These are phyloP conservation scores for Euphorbia pulcherrima DNA, from an alignment of 345 rosid species.

Conservation along the genomic window DNA sequence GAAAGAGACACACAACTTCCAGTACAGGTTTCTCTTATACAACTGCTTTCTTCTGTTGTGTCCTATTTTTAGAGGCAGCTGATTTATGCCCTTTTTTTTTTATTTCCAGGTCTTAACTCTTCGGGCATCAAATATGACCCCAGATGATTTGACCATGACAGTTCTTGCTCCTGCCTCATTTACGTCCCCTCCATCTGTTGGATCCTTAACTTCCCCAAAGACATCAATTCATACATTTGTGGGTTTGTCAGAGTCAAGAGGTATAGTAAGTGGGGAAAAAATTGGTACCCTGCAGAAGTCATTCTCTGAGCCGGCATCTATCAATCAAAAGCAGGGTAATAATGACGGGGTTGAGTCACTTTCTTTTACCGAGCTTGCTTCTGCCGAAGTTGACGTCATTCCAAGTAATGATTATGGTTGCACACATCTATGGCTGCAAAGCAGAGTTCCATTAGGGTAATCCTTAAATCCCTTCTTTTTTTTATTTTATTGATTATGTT, in stretches of 20 bases:
- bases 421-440: constrained; percentile 94
- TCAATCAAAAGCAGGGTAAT: constrained; percentile 34
- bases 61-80: not conserved
- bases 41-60: not conserved
- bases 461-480: constrained; percentile 11
- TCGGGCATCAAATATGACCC: constrained; percentile 90
- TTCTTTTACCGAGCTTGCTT: constrained; percentile 40
- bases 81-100: constrained; percentile 1
- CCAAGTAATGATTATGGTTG: constrained; percentile 67
- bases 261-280: constrained; percentile 43
- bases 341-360: constrained; percentile 28
- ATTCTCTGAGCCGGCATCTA: constrained; percentile 28
- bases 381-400: constrained; percentile 57
- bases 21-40: constrained; percentile 58
- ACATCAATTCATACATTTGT: constrained; percentile 60
- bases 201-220: constrained; percentile 73
- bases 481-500: constrained; percentile 14
- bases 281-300: constrained; percentile 31
- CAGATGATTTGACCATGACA: constrained; percentile 83
- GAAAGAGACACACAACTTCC: constrained; percentile 75
- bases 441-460: constrained; percentile 98
- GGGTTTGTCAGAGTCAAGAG: constrained; percentile 55
- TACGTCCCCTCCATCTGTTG: constrained; percentile 74
- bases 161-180: constrained; percentile 93
- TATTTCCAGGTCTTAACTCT: constrained; percentile 76